phyloP scores from a whole-genome alignment of 78 protist species.

The Anaeramoeba ignava region DNA sequence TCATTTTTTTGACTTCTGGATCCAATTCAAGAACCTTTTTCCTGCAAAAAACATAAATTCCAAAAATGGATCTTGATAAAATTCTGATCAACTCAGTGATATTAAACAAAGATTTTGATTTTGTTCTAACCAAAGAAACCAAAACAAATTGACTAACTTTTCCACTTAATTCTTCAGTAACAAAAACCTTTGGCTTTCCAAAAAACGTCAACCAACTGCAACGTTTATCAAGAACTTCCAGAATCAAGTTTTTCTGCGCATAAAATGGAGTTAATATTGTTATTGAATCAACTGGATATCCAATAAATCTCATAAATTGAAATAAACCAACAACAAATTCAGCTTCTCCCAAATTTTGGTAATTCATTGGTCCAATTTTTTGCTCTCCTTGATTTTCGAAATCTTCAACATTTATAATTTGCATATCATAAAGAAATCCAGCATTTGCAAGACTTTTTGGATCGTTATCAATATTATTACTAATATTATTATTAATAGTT shows the following conservation, averaged over 20 bases:
- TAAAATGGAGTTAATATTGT: not conserved
- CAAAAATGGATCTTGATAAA: not conserved
- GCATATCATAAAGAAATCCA: not conserved
- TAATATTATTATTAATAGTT: not conserved
- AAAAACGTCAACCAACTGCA: not conserved
- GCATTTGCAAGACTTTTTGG: too few species aligned
- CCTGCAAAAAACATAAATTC: not conserved
- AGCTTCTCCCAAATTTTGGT: not conserved
- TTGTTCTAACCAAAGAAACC: not conserved
- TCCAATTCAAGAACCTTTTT: not conserved
- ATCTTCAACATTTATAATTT: not conserved
- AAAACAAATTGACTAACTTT: not conserved
- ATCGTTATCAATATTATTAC: too few species aligned
- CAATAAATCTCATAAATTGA: not conserved
- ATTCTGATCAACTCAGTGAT: not conserved
- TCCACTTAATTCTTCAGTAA: not conserved
- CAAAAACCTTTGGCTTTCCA: not conserved
- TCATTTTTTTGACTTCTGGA: too few species aligned
- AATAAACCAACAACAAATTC: not conserved
- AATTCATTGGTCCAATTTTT: not conserved
- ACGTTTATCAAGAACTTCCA: not conserved
- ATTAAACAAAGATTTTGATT: not conserved
- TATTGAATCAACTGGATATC: not conserved
- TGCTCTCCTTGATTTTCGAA: not conserved
- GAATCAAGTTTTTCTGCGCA: not conserved